Conservation (phyloP, 176 grass and related monocot species). For the Chrysopogon serrulatus region DNA sequence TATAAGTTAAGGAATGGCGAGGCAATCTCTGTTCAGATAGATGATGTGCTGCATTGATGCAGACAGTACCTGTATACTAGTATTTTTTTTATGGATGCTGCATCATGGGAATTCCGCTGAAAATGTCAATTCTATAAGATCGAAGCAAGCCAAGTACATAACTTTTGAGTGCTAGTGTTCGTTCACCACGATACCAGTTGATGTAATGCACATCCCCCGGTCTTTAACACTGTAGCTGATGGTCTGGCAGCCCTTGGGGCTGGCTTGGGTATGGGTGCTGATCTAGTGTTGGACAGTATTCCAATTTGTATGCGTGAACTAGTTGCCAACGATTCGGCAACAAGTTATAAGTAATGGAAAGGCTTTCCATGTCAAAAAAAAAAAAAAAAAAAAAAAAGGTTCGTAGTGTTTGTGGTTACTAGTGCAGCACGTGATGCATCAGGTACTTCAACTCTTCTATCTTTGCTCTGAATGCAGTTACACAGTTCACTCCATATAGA, state of each 20-base stretch:
- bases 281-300: no score
- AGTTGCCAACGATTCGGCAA: no score
- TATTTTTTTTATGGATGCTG: not conserved
- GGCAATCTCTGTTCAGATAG: not conserved
- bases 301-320: no score
- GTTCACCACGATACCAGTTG: not conserved
- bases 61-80: not conserved
- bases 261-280: no score
- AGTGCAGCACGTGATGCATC: not conserved
- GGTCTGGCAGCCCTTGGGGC: no score
- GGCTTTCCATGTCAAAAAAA: no score
- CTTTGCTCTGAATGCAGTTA: not conserved
- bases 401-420: not conserved
- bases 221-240: no score
- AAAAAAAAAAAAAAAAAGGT: no score
- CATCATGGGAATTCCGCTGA: not conserved
- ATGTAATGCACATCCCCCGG: no score
- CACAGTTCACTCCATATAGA: no score
- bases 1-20: not conserved
- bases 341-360: no score
- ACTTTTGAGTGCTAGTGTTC: not conserved
- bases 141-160: not conserved
- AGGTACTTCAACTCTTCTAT: not conserved
- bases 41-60: conserved; percentile 14
- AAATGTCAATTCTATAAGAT: not conserved